These are phyloP conservation scores for Binderoboletus segoi DNA, from an alignment of 1,284 basidiomycete species.

Conservation along the genomic window DNA sequence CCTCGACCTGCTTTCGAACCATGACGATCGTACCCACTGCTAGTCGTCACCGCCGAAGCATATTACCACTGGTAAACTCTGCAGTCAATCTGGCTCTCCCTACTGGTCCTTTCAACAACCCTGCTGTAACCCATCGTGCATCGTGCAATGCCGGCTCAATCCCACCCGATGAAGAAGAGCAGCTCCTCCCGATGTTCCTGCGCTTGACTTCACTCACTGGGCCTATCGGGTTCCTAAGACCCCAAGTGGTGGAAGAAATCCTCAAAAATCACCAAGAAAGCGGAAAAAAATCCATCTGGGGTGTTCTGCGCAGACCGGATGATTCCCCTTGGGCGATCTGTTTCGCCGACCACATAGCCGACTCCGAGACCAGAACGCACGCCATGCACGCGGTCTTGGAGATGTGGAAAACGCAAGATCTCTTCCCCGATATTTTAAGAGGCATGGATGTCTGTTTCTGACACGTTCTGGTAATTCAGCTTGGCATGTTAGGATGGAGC, in stretches of 20 bases:
- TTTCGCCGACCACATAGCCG: conserved; percentile 22
- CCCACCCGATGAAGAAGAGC: conserved; percentile 18
- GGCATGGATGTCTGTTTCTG: conserved; percentile 1
- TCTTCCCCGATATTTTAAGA: conserved; percentile 28
- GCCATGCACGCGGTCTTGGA: conserved; percentile 17
- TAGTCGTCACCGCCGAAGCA: conserved; percentile 1
- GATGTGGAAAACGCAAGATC: conserved; percentile 17
- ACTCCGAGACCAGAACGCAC: conserved; percentile 18
- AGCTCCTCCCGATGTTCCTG: conserved; percentile 27
- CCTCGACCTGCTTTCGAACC: not conserved
- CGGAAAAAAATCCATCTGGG: conserved; percentile 19
- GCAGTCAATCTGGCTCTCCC: conserved; percentile 30
- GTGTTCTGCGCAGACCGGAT: conserved; percentile 17
- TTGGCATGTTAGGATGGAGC: conserved; percentile 21
- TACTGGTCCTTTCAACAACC: conserved; percentile 24
- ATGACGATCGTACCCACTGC: not conserved
- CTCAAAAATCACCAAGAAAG: conserved; percentile 11
- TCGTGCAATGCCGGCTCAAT: conserved; percentile 20
- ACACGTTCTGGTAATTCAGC: not conserved
- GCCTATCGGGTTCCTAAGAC: conserved; percentile 27
- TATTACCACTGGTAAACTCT: conserved; percentile 26
- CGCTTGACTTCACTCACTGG: conserved; percentile 7
- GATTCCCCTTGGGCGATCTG: conserved; percentile 23
- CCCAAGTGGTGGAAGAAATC: conserved; percentile 16
- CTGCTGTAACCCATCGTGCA: conserved; percentile 14